Evolutionary conservation across 1,284 basidiomycete species (phyloP).

Genomic region (Hemileia vastatrix): DNA sequence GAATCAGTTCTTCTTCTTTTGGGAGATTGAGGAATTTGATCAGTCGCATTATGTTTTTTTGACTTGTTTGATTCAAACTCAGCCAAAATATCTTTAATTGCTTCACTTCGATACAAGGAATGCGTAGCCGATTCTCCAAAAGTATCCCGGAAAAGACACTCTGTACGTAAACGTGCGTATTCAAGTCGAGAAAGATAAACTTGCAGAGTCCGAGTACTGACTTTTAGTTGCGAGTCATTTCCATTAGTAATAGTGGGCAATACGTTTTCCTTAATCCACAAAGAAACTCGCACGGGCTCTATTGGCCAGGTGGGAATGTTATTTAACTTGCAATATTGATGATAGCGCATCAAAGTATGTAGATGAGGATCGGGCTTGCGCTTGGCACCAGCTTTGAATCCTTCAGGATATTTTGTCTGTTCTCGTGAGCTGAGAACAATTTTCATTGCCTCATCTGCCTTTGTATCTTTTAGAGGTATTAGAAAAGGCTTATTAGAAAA

Average conservation of each 20-base stretch:
- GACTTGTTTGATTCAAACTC: neutral
- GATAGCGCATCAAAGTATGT: constrained; percentile 16
- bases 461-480: constrained; percentile 4
- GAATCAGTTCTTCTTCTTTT: neutral
- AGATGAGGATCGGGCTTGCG: constrained; percentile 20
- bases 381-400: neutral
- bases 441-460: constrained; percentile 6
- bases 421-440: constrained; percentile 8
- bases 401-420: neutral
- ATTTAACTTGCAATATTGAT: constrained; percentile 16
- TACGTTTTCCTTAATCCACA: constrained; percentile 19
- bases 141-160: constrained; percentile 6
- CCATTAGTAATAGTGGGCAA: neutral
- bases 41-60: neutral
- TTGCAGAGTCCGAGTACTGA: constrained; percentile 20
- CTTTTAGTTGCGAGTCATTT: constrained; percentile 10
- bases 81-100: constrained; percentile 11
- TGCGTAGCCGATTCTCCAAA: neutral
- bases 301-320: constrained; percentile 18
- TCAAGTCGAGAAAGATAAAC: constrained; percentile 22
- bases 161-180: constrained; percentile 10
- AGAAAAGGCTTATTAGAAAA: neutral
- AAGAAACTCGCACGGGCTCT: constrained; percentile 13
- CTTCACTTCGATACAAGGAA: constrained; percentile 11
- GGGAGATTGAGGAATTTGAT: neutral